Evolutionary conservation across 768 basidiomycete species (phyloP), one percentile per base, ranked within the genome.

Genomic region (Tylopilus vinaceipallidus): DNA sequence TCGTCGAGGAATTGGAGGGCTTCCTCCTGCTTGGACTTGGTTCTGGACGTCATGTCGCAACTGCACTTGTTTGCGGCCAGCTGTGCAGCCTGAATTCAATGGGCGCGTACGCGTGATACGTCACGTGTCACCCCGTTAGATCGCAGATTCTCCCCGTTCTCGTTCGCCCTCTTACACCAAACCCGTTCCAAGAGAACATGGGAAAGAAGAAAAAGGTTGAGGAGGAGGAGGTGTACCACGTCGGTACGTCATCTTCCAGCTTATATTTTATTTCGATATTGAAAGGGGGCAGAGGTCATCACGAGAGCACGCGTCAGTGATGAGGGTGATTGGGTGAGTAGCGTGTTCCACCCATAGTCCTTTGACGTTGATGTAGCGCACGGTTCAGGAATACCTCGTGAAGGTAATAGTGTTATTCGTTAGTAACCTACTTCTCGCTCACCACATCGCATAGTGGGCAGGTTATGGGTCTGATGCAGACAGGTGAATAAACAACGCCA

Each of bases 1-100:
- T 95, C 93, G 63, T 97, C 92, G 38, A 98, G 85, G 71, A 98
- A 86, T 62, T 86, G 87, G 19, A 94, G 83, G 19, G 91, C 95
- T 68, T 98, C 95, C 62, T 88, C 79, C 52, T 88, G 82, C 64
- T 89, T 91, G 24, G 86, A 84, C 70, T 87, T 90, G 40, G 83
- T 70, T 66, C 76, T 79, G 24, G 66, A 61, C 29, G 71, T 29
- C 72, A 75, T 76, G 43, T 40, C 42, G 38, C 19, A 24, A 34
- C 23, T 36, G 47, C n/a, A n/a, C n/a, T n/a, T 17, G 29, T 17
- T 45, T 26, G 41, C n/a, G 20, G 30, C 13, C 7, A 45, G 12
- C 7, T 24, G 27, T 11, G 8, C 27, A 9, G 27, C 27, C 13
- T 12, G 19, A 6, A 23, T 6, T n/a, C 16, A 12, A n/a, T 20